Evolutionary conservation across 192 early-diverging fungal species (phyloP).

Genomic region (Rhizoclosmatium globosum): DNA sequence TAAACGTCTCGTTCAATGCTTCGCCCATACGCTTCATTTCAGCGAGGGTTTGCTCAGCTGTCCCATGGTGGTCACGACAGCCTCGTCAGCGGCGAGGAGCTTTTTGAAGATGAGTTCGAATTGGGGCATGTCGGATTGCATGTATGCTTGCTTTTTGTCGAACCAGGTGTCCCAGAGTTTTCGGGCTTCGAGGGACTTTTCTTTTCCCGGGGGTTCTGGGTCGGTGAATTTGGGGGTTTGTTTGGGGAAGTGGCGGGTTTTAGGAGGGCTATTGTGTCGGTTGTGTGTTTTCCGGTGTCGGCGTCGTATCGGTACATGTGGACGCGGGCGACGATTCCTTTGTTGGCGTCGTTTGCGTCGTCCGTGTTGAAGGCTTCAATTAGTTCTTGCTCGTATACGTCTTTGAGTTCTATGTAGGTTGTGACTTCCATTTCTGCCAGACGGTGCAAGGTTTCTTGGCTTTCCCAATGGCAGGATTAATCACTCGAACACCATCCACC

Average conservation of each 20-base stretch:
- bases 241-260: slow-evolving; percentile 50
- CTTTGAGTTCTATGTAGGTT: slow-evolving; percentile 50
- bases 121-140: slow-evolving; percentile 55
- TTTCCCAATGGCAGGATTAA: background rate
- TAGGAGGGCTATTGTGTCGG: slow-evolving; percentile 52
- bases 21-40: slow-evolving; percentile 58
- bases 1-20: slow-evolving; percentile 46
- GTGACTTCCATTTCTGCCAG: slow-evolving; percentile 57
- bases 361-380: slow-evolving; percentile 15
- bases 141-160: slow-evolving; percentile 40
- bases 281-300: slow-evolving; percentile 38
- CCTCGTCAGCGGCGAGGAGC: slow-evolving; percentile 45
- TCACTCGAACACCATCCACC: slow-evolving; percentile 47
- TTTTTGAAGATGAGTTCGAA: slow-evolving; percentile 55
- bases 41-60: slow-evolving; percentile 56
- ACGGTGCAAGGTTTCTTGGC: slow-evolving; percentile 37
- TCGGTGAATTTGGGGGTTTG: slow-evolving; percentile 41
- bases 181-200: slow-evolving; percentile 47
- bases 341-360: slow-evolving; percentile 11
- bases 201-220: slow-evolving; percentile 47
- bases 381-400: slow-evolving; percentile 45
- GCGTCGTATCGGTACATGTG: slow-evolving; percentile 64
- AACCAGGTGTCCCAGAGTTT: slow-evolving; percentile 56
- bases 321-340: slow-evolving; percentile 42
- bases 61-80: slow-evolving; percentile 29